Evolutionary conservation across 2,329 filamentous ascomycete species (phyloP), one percentile per base, ranked within the genome.

Genomic region (Hirsutella thompsonii): DNA sequence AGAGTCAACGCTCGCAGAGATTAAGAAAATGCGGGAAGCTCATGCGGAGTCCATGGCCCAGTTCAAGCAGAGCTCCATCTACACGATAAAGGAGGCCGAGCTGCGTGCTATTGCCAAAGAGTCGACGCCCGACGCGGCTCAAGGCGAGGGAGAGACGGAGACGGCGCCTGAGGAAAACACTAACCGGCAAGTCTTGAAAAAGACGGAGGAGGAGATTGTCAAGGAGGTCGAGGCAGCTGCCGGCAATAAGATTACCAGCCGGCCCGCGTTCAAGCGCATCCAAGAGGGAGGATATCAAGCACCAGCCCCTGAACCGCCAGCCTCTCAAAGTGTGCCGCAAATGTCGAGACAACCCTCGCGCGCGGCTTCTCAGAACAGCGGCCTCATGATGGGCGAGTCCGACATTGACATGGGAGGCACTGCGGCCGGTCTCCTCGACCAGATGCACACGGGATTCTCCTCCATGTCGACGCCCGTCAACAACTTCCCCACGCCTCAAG

Each of bases 231-330:
- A 94, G 62, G 66, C 70, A 39, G 66, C 76, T 2, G 70, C 84
- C n/a, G 79, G 79, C 16, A 78, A 78, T 42, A 78, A 75, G 47
- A 76, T 85, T 35, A 70, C 74, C 30, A 67, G 72, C 20, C 74
- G 83, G 40, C 73, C 78, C 38, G 70, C 74, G 20, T 70, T 90
- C 8, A 70, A 75, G 30, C 80, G 85, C 36, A 71, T 93, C 35
- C 79, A 92, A 53, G 83, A 84, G 52, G 88, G 87, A 38, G 87
- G 87, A 2, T 78, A 72, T 46, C 74, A 87, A 58, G 76, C 86
- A 46, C 72, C 69, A 6, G 64, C 62, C 5, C 68, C 49, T 13
- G 46, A 48, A 5, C 43, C 38, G 23, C 72, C 69, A 6, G 64
- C 62, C 5, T 68, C 49, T 13, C 46, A 48, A 5, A 43, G 36